Percentiles rank a stretch among this genome's conserved stretches.
Evolutionary conservation across 148 eudicot genomes (phyloP).

Genomic region (Rhododendron simsii): DNA sequence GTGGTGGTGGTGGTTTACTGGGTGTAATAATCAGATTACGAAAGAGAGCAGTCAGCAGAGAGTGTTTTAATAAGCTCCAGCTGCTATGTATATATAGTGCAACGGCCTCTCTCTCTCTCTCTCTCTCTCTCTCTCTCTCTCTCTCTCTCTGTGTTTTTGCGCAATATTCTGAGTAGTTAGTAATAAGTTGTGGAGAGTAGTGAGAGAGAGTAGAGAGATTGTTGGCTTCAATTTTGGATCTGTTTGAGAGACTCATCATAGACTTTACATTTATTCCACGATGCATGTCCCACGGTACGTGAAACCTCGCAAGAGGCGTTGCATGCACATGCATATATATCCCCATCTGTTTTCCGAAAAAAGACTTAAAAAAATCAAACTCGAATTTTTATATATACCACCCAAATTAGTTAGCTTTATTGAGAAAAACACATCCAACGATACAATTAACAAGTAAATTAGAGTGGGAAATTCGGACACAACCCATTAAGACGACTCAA

Average conservation of each 20-base stretch:
- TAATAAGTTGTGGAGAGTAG: not conserved
- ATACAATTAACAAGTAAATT: too few species aligned
- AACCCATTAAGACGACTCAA: too few species aligned
- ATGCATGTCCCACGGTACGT: not conserved
- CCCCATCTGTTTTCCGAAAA: too few species aligned
- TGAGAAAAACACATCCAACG: not conserved
- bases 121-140: too few species aligned
- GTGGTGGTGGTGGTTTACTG: not conserved
- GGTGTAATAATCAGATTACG: not conserved
- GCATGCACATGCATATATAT: not conserved
- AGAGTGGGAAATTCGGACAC: not conserved
- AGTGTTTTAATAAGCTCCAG: not conserved
- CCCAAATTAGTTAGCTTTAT: not conserved
- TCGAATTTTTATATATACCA: too few species aligned
- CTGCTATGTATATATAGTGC: too few species aligned
- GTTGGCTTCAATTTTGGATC: constrained; percentile 17
- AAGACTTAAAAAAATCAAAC: too few species aligned
- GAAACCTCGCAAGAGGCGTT: not conserved
- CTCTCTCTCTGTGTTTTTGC: not conserved
- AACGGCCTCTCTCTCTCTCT: too few species aligned
- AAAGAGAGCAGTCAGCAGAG: not conserved
- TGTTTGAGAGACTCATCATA: not conserved
- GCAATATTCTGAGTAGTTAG: not conserved
- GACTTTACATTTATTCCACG: not conserved
- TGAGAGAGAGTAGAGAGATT: not conserved